Evolutionary conservation across 371 early-diverging fungal species (phyloP).

Genomic region (Circinella minor): DNA sequence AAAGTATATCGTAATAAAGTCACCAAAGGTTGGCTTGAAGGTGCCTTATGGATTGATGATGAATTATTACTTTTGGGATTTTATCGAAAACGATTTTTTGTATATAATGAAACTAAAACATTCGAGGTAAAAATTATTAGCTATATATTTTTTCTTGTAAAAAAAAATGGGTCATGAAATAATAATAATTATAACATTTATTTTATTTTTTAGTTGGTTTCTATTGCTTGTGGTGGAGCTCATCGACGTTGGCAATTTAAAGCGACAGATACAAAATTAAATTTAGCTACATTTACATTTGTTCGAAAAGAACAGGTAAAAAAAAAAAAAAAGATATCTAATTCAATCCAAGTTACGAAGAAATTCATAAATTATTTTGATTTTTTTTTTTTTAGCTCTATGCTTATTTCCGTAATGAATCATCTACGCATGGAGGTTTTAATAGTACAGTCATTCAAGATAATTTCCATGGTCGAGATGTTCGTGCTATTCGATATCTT

Average conservation of each 20-base stretch:
- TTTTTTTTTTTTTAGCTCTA: conserved; percentile 31
- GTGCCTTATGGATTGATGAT: conserved; percentile 57
- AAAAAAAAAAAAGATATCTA: background rate
- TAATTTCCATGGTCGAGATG: conserved; percentile 66
- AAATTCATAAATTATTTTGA: background rate
- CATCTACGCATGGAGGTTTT: conserved; percentile 45
- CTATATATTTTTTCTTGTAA: too few relatives aligned
- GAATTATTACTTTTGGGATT: conserved; percentile 70
- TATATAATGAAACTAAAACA: conserved; percentile 72
- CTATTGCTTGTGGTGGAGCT: conserved; percentile 67
- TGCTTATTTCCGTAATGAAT: conserved; percentile 52
- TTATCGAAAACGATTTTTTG: conserved; percentile 72
- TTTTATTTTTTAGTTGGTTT: conserved; percentile 37
- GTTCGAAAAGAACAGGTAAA: conserved; percentile 55
- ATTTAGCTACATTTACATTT: conserved; percentile 56
- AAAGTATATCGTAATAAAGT: conserved; percentile 65
- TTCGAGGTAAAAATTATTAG: too few relatives aligned
- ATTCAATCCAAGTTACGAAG: too few relatives aligned
- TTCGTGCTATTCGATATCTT: conserved; percentile 51
- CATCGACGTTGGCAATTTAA: conserved; percentile 63
- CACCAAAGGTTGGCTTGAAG: conserved; percentile 78
- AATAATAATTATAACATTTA: background rate
- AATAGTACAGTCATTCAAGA: conserved; percentile 55
- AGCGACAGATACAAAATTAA: conserved; percentile 50
- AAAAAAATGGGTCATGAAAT: too few relatives aligned